A percentile compares a stretch with the other conserved stretches of the same genome.
Evolutionary conservation across 1,284 basidiomycete genomes (phyloP).

Genomic region (Sanguinoderma infundibulare): DNA sequence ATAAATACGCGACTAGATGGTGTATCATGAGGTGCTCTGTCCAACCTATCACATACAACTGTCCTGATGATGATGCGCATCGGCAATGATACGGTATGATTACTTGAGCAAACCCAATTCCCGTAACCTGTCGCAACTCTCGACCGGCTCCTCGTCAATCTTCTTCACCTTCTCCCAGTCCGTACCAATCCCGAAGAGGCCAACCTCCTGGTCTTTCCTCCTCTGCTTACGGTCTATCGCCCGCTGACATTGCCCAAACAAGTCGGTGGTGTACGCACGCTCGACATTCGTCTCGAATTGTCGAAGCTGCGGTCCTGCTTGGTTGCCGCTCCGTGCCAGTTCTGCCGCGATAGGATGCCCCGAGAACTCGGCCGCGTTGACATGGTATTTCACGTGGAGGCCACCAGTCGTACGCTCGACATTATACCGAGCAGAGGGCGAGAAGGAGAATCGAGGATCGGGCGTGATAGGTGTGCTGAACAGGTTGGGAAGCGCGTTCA

Average conservation of each 20-base stretch:
- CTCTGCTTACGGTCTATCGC: conserved; percentile 67
- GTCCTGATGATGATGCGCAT: not conserved
- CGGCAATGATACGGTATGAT: not conserved
- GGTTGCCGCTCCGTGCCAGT: conserved; percentile 55
- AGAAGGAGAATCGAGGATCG: conserved; percentile 85
- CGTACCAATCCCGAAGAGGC: conserved; percentile 87
- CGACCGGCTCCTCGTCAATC: conserved; percentile 68
- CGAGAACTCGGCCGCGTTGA: conserved; percentile 82
- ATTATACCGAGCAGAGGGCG: conserved; percentile 60
- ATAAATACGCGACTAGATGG: conserved; percentile 25
- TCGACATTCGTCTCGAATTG: conserved; percentile 77
- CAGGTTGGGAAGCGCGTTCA: conserved; percentile 83
- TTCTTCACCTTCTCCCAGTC: conserved; percentile 84
- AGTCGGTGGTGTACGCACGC: conserved; percentile 67
- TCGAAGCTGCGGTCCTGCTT: conserved; percentile 43
- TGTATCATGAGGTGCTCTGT: conserved; percentile 3
- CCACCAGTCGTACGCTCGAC: conserved; percentile 69
- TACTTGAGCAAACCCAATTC: conserved; percentile 54
- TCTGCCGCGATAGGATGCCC: conserved; percentile 81
- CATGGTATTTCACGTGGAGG: conserved; percentile 83
- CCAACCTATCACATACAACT: not conserved
- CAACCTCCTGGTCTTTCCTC: conserved; percentile 75
- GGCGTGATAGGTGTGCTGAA: conserved; percentile 71
- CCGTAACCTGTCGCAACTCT: conserved; percentile 78
- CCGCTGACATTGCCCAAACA: conserved; percentile 73